A percentile compares a stretch with the other conserved stretches of the same genome.
phyloP scores from a whole-genome alignment of 78 protist genomes.

The Guillardia theta region DNA sequence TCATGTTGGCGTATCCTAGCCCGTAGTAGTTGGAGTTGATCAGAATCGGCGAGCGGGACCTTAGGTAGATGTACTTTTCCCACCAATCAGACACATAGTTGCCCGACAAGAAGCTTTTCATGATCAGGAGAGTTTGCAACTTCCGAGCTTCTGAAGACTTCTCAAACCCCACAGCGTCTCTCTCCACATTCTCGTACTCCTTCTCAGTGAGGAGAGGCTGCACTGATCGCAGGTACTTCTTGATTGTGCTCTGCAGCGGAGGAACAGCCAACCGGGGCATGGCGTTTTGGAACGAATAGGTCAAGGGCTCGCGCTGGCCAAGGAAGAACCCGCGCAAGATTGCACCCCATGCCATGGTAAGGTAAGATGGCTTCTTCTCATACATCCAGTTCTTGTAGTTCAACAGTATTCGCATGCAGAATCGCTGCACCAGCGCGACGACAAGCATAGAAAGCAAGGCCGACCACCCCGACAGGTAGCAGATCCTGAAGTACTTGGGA shows the following conservation, averaged over 20 bases:
- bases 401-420: not conserved
- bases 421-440: constrained; percentile 2
- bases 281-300: not conserved
- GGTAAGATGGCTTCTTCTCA: not conserved
- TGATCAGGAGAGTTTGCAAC: not conserved
- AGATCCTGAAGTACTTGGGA: not conserved
- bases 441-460: not conserved
- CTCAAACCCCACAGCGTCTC: not conserved
- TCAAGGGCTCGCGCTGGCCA: not conserved
- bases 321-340: not conserved
- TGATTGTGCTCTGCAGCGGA: constrained; percentile 35
- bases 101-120: not conserved
- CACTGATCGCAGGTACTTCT: not conserved
- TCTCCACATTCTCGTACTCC: not conserved
- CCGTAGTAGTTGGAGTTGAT: constrained; percentile 62
- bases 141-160: not conserved
- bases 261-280: constrained; percentile 68
- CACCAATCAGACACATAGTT: constrained; percentile 72
- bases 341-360: not conserved
- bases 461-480: not conserved
- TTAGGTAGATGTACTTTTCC: constrained; percentile 70
- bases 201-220: constrained; percentile 47
- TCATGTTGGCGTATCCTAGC: not conserved
- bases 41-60: constrained; percentile 58
- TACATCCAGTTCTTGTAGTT: not conserved